Conservation (phyloP, 177 flowering plant genomes). For the Vitis hybrid region DNA sequence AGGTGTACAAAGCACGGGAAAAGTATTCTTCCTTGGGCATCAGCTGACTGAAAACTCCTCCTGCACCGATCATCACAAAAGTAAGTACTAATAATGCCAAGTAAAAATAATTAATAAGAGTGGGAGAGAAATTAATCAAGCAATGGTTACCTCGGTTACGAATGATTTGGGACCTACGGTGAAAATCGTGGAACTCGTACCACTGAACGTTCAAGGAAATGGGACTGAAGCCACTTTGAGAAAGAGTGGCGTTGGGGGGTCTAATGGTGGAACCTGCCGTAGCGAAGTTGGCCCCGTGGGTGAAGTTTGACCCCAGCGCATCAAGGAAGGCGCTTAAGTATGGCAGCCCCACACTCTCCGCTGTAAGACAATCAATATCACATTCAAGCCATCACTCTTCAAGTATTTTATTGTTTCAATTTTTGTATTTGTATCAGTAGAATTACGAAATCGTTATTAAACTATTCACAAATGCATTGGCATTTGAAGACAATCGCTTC, state of each 20-base stretch:
- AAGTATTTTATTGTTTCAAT: too few relatives aligned
- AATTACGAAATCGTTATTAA: too few relatives aligned
- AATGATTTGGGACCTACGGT: slow-evolving; percentile 41
- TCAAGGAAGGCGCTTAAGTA: slow-evolving; percentile 67
- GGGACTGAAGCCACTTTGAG: slow-evolving; percentile 75
- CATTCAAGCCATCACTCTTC: neutral
- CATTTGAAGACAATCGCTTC: too few relatives aligned
- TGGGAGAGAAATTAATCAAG: too few relatives aligned
- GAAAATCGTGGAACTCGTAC: slow-evolving; percentile 58
- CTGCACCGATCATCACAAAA: slow-evolving; percentile 21
- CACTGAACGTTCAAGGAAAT: slow-evolving; percentile 69
- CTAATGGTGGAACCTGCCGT: slow-evolving; percentile 77
- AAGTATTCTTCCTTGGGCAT: slow-evolving; percentile 60
- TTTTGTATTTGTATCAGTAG: too few relatives aligned
- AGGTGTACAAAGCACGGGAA: slow-evolving; percentile 67
- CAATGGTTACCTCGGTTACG: slow-evolving; percentile 39
- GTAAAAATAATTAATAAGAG: too few relatives aligned
- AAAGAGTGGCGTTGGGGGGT: slow-evolving; percentile 62
- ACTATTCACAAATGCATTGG: too few relatives aligned
- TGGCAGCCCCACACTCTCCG: slow-evolving; percentile 68
- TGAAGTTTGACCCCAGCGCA: slow-evolving; percentile 74
- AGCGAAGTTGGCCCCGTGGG: slow-evolving; percentile 85
- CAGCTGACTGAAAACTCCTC: slow-evolving; percentile 46
- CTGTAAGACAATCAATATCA: slow-evolving; percentile 30
- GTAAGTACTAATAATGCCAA: neutral